A percentile compares a stretch with the other conserved stretches of the same genome.
These are phyloP conservation scores for Rutstroemia sydowiana DNA, from an alignment of 2,329 filamentous ascomycete genomes.

Conservation along the genomic window DNA sequence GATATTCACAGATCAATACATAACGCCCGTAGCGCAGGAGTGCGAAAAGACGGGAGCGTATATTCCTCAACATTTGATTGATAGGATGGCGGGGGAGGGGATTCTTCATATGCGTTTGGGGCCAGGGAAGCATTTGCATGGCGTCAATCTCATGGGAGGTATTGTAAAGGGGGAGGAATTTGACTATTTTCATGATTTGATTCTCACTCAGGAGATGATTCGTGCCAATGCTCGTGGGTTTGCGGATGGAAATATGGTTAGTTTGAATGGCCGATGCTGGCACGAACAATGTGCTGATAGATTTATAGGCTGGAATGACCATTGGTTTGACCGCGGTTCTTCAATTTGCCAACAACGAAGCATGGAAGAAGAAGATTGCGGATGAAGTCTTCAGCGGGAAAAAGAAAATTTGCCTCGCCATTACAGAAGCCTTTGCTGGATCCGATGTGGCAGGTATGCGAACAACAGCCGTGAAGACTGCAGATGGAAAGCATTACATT, in stretches of 20 bases:
- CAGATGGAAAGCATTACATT: slow-evolving; percentile 64
- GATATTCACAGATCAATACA: slow-evolving; percentile 63
- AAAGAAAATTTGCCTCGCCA: slow-evolving; percentile 84
- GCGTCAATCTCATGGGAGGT: slow-evolving; percentile 59
- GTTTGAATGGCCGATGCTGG: slow-evolving; percentile 28
- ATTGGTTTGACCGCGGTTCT: slow-evolving; percentile 74
- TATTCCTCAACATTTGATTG: slow-evolving; percentile 65
- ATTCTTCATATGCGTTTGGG: slow-evolving; percentile 77
- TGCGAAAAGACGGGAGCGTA: slow-evolving; percentile 68
- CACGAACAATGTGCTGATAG: neutral
- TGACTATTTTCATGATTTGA: slow-evolving; percentile 80
- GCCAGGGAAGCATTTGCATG: slow-evolving; percentile 74
- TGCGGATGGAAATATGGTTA: slow-evolving; percentile 79
- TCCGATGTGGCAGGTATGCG: slow-evolving; percentile 73
- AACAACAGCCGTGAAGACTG: slow-evolving; percentile 70
- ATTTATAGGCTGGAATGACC: slow-evolving; percentile 41
- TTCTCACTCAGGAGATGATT: slow-evolving; percentile 65
- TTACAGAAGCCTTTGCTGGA: slow-evolving; percentile 83
- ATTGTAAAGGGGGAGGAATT: slow-evolving; percentile 72
- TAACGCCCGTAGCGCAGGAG: slow-evolving; percentile 67
- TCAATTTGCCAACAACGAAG: slow-evolving; percentile 65
- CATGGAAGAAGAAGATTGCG: slow-evolving; percentile 58
- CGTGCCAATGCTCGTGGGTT: slow-evolving; percentile 70
- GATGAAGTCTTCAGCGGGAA: slow-evolving; percentile 68
- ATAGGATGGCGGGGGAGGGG: slow-evolving; percentile 67